These are phyloP conservation scores for Pseudopithomyces chartarum DNA, from an alignment of 2,329 filamentous ascomycete genomes.

Conservation along the genomic window DNA sequence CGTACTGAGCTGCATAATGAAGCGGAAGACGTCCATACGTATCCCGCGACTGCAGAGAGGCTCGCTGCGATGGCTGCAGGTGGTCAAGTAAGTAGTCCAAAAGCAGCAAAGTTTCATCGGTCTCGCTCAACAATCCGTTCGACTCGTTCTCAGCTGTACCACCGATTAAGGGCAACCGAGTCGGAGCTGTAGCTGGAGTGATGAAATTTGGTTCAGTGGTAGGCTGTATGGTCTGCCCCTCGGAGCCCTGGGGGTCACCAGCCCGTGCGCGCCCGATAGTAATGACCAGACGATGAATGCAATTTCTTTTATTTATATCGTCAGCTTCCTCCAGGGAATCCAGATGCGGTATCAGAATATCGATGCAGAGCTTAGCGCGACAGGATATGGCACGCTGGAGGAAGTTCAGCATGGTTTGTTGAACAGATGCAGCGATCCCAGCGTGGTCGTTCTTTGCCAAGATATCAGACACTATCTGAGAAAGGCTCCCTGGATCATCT, in stretches of 20 bases:
- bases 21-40: constrained; percentile 82
- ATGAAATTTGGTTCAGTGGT: constrained; percentile 71
- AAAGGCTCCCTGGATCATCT: constrained; percentile 65
- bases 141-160: constrained; percentile 70
- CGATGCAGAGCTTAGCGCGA: constrained; percentile 70
- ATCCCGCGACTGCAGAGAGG: constrained; percentile 72
- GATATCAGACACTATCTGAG: constrained; percentile 62
- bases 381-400: constrained; percentile 77
- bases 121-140: constrained; percentile 63
- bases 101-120: constrained; percentile 78
- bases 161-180: constrained; percentile 63
- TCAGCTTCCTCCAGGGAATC: constrained; percentile 80
- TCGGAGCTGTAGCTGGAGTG: constrained; percentile 74
- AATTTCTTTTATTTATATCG: constrained; percentile 93
- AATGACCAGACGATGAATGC: constrained; percentile 89
- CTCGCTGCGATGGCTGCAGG: constrained; percentile 69
- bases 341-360: constrained; percentile 70
- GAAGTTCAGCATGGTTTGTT: constrained; percentile 76
- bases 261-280: constrained; percentile 80
- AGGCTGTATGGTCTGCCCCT: constrained; percentile 57
- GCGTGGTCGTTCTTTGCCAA: constrained; percentile 55
- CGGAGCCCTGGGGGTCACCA: constrained; percentile 53
- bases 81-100: constrained; percentile 67
- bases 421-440: constrained; percentile 60
- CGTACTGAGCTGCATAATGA: constrained; percentile 94